Base-by-base conservation (phyloP, 371 early-diverging fungal species). In the Rhizopus stolonifer region DNA sequence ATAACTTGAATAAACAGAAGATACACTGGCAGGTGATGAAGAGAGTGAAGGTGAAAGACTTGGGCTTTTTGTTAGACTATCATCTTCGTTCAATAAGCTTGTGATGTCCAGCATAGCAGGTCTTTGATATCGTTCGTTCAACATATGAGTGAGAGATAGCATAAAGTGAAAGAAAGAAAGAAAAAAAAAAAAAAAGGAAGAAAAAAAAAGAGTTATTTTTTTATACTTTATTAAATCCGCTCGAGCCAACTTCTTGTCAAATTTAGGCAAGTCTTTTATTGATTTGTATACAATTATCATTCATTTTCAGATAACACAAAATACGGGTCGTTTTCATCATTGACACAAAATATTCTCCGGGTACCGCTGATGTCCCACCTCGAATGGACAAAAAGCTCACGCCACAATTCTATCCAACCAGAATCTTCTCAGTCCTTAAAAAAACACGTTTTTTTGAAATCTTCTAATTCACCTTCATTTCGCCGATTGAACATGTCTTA, bases 91-190 rank as follows among this genome's bases (percentile, higher is more conserved):
- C 24, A 61, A 43, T 18, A 76, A 47, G 29, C 53, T 65, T 29
- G 65, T 62, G 23, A 76, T 76, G 38, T 69, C 67, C 19, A 76
- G 56, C 17, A 70, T 70, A 17, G 68, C 52, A 25, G 76, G 76
- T 43, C 69, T 58, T 42, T 63, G 57, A 22, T 63, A 63, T 22
- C 42, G 40, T 13, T 33, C 43, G 47, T 58, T 58, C 32, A 63
- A 51, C 64, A 63, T 63, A 21, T 54, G 58, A 26, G 46, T 58
- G 15, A 63, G 52, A 4, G 64, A 63, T n/a, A 58, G 33, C 64
- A 63, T 63, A 45, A 43, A 46, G 45, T 34, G 15, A 46, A 51
- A 39, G 19, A 44, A 56, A 54, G 29, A 52, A 48, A 47, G 47
- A 10, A 44, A 24, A 53, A 38, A 52, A 17, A 54, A 34, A 47